Evolutionary conservation across 805 yeast species (phyloP), one percentile per base, ranked within the genome.

Genomic region (Candida ovalis): DNA sequence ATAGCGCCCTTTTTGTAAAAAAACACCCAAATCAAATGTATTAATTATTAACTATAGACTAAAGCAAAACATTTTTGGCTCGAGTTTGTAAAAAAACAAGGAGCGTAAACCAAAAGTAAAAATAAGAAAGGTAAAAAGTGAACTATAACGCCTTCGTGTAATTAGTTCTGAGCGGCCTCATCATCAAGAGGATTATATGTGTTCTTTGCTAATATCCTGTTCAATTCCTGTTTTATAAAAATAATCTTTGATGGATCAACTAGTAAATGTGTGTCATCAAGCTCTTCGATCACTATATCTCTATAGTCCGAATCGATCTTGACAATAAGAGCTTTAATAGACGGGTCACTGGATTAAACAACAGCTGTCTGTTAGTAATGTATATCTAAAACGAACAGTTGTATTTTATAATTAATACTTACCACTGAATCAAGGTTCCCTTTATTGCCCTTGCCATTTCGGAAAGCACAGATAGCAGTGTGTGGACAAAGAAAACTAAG

Each of bases 231-330:
- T 57, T 90, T 92, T 43, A 92, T 83, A 60, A 73, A 82, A 22
- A 81, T 84, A 2, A 92, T 87, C 67, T 84, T 86, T 35, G 80
- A 77, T 28, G 84, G 85, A 56, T 88, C 92, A 25, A 92, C 85
- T 51, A 94, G 72, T 18, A 92, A 67, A 66, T 94, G 98, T 1
- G 94, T 88, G 41, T 91, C 97, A 62, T 94, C 98, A 38, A 92
- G 74, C 58, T 94, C 98, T 66, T 85, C 82, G n/a, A 64, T 67
- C 17, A 67, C 63, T 2, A 94, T 84, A 56, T 90, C 96, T 49
- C 88, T 85, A 33, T 75, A 69, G 24, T 81, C 79, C 0, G 88
- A 71, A 65, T 94, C 98, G 39, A 92, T 86, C 62, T 83, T 86
- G 21, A 92, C 69, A 2, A 92, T 88, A 43, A 92, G 72, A 0